Conservation (phyloP, 176 grass and related monocot genomes). For the Canna indica region DNA sequence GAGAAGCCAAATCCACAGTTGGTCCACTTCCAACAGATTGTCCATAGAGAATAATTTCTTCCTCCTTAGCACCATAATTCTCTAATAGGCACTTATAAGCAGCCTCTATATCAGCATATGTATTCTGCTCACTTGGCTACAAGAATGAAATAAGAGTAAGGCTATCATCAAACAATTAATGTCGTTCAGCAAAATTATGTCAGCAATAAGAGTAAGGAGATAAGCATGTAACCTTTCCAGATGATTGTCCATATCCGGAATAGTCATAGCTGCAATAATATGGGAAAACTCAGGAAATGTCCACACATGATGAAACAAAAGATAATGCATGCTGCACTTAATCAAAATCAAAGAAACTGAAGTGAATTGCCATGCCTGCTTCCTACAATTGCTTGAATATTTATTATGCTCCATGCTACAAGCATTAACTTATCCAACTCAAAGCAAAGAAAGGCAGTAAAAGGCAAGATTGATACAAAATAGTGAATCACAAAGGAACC, state of each 20-base stretch:
- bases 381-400: background rate
- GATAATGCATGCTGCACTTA: background rate
- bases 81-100: conserved; percentile 81
- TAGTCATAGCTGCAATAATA: conserved; percentile 36
- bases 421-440: background rate
- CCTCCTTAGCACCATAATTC: conserved; percentile 68
- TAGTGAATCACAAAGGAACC: too few relatives aligned
- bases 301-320: background rate
- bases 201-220: background rate
- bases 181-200: background rate
- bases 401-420: background rate
- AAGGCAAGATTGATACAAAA: background rate
- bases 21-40: conserved; percentile 95
- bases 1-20: conserved; percentile 75
- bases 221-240: conserved; percentile 27
- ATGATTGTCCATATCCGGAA: conserved; percentile 39
- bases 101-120: conserved; percentile 87
- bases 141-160: background rate
- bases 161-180: background rate
- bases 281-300: conserved; percentile 8
- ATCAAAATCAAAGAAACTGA: background rate
- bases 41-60: conserved; percentile 86
- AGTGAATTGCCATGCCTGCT: background rate
- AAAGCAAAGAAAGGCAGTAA: background rate
- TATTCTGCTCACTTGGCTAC: conserved; percentile 74